Percentiles rank a stretch among this genome's conserved stretches.
Conservation (phyloP, 75 land plant genomes). For the Adiantum capillusveneris region DNA sequence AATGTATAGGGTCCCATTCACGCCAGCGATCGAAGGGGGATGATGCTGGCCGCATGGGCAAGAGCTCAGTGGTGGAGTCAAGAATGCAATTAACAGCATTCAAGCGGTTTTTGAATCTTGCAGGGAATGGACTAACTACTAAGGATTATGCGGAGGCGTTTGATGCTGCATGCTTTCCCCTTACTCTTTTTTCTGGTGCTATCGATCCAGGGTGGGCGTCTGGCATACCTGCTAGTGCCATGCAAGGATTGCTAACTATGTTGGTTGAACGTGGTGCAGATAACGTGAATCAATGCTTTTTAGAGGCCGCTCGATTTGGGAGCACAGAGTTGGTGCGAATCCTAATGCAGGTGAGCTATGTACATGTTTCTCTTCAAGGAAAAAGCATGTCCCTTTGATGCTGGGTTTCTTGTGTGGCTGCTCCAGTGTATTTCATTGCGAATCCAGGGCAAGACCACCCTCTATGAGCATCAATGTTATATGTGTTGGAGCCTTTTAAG, state of each 20-base stretch:
- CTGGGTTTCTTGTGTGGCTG: not conserved
- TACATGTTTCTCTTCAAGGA: not conserved
- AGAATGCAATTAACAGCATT: conserved; percentile 80
- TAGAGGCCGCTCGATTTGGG: conserved; percentile 94
- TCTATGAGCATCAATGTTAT: not conserved
- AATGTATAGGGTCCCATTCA: conserved; percentile 85
- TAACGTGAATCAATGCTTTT: conserved; percentile 95
- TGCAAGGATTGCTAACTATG: conserved; percentile 83
- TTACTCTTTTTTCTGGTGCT: conserved; percentile 88
- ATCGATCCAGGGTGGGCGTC: conserved; percentile 93
- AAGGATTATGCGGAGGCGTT: conserved; percentile 95
- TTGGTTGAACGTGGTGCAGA: conserved; percentile 97
- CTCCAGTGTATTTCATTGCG: not conserved
- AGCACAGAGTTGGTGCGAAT: conserved; percentile 96
- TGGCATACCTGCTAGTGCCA: conserved; percentile 80
- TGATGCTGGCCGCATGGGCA: conserved; percentile 19
- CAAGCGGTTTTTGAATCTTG: conserved; percentile 80
- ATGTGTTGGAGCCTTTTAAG: not conserved
- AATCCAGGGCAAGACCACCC: not conserved
- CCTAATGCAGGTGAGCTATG: conserved; percentile 59
- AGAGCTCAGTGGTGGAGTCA: conserved; percentile 57
- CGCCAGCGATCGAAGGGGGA: conserved; percentile 54
- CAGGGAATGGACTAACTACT: conserved; percentile 58
- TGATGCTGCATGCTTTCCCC: conserved; percentile 94
- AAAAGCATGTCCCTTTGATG: not conserved